Percentiles rank a stretch among this genome's conserved stretches.
Conservation (phyloP, 768 basidiomycete genomes). For the Russula virescens region DNA sequence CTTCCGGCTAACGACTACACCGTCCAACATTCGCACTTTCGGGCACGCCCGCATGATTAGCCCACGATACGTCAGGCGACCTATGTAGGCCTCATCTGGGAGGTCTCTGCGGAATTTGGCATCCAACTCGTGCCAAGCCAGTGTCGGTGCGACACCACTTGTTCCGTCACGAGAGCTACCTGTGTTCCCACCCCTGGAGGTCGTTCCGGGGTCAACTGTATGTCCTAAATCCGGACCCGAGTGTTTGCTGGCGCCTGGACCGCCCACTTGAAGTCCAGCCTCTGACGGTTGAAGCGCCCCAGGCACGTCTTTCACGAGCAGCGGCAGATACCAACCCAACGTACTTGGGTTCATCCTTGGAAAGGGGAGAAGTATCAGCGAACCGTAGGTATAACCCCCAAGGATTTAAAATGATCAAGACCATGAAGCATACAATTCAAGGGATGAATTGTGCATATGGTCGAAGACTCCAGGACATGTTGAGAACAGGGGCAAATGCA, state of each 20-base stretch:
- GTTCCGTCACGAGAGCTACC: conserved; percentile 15
- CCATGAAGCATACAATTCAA: background rate
- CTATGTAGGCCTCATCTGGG: conserved; percentile 83
- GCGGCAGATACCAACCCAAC: conserved; percentile 90
- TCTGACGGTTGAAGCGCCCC: conserved; percentile 63
- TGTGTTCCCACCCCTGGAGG: conserved; percentile 31
- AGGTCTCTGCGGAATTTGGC: conserved; percentile 82
- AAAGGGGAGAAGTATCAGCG: conserved; percentile 4
- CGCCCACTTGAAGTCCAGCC: conserved; percentile 10
- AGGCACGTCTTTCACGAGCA: conserved; percentile 65
- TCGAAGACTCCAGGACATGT: background rate
- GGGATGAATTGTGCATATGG: conserved; percentile 4
- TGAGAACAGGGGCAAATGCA: conserved; percentile 9
- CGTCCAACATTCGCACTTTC: conserved; percentile 71
- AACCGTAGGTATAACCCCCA: background rate
- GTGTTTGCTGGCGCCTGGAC: conserved; percentile 27
- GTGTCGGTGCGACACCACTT: conserved; percentile 18
- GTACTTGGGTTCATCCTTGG: conserved; percentile 93
- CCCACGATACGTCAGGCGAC: conserved; percentile 85
- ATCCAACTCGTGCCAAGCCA: conserved; percentile 72
- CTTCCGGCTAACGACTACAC: conserved; percentile 74
- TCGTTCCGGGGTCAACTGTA: conserved; percentile 27
- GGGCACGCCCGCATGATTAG: conserved; percentile 74
- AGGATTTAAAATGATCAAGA: background rate
- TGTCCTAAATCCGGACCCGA: conserved; percentile 24